These are phyloP conservation scores for Epichloe gansuensis DNA, from an alignment of 2,329 filamentous ascomycete species.

Conservation along the genomic window DNA sequence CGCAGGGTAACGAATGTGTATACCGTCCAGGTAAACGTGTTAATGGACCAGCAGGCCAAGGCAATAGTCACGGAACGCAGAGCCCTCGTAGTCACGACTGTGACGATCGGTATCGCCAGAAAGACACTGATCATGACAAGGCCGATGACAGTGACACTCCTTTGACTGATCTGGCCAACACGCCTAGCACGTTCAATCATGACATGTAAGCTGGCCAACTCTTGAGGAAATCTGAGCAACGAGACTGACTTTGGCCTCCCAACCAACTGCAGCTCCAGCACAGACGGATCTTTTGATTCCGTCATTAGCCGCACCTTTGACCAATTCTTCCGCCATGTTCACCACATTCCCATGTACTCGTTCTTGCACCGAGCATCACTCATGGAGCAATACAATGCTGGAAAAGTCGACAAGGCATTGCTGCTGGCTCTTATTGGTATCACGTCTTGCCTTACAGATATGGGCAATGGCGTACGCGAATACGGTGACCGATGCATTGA, in stretches of 20 bases:
- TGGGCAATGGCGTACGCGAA: constrained; percentile 37
- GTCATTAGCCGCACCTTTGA: constrained; percentile 40
- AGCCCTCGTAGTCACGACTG: constrained; percentile 23
- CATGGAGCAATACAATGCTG: constrained; percentile 45
- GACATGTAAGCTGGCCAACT: constrained; percentile 20
- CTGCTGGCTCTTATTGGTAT: constrained; percentile 43
- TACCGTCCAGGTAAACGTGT: constrained; percentile 37
- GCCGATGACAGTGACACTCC: constrained; percentile 23
- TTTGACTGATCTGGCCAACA: constrained; percentile 21
- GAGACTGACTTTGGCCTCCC: background rate
- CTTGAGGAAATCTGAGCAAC: background rate
- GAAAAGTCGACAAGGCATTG: constrained; percentile 41
- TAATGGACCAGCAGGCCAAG: constrained; percentile 13
- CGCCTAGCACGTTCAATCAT: constrained; percentile 20
- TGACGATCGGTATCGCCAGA: constrained; percentile 12
- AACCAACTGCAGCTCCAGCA: constrained; percentile 15
- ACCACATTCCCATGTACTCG: constrained; percentile 46
- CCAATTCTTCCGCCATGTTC: constrained; percentile 44
- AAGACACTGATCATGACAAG: constrained; percentile 11
- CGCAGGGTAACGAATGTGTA: constrained; percentile 41
- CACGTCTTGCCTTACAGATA: constrained; percentile 41
- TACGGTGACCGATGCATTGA: constrained; percentile 42
- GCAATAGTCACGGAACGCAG: constrained; percentile 12
- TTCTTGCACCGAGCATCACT: constrained; percentile 46
- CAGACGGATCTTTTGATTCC: constrained; percentile 33